Base-by-base conservation (phyloP, 2,329 filamentous ascomycete genomes). In the Trichophyton schoenleinii region DNA sequence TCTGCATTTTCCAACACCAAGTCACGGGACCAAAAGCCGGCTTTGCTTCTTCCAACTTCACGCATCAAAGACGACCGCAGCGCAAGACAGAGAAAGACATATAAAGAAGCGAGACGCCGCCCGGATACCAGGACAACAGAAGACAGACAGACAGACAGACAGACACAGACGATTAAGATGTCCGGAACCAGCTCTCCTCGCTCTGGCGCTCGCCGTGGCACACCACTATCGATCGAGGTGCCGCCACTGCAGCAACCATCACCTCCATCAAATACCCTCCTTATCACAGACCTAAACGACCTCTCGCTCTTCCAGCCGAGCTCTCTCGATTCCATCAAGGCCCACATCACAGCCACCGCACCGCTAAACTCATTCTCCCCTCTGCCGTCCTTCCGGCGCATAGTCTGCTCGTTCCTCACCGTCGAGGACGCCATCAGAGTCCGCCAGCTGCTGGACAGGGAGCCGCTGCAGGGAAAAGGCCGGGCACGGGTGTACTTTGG, bases 301-400 rank as follows among this genome's bases (percentile, higher is more conserved):
- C 71, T 76, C 3, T 64, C 69, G 49, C 73, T 79, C 66, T 80
- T 80, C 70, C 76, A 78, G 64, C 76, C 77, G 0, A 60, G 70
- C 28, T 75, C 75, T 0, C 72, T 80, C 18, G 69, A 72, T 34
- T 67, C 70, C 2, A 77, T 80, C 65, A 75, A 75, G 64, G 66
- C 71, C 57, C 72, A 74, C 57, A 74, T 80, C 63, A 72, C 72
- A 22, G 67, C 71, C 2, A 68, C 77, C 55, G 74, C 74, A 0
- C 72, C 73, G 0, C 70, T 80, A 6, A 76, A 80, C 71, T 79
- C 78, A 42, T 80, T 79, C 72, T 79, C 78, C 11, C 78, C 78
- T 0, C 72, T 80, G 9, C 77, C 76, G 41, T 79, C 78, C 41
- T 69, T 80, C 67, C 76, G 77, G 60, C 77, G 78, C 60, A 79